Conservation (phyloP, 2,329 filamentous ascomycete genomes). For the Xylariaceae sp. region DNA sequence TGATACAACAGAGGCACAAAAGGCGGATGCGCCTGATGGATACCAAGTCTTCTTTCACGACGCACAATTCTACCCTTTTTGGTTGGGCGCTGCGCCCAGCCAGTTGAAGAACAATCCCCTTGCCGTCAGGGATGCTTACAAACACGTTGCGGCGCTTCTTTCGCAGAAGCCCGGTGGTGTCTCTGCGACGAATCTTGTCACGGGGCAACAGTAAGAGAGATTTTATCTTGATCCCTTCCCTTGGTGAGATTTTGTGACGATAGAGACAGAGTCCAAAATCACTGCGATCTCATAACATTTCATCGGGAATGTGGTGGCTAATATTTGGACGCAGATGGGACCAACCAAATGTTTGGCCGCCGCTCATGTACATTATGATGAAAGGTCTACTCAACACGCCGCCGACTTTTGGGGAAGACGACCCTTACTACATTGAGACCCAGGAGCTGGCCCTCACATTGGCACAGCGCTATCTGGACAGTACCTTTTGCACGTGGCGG, state of each 20-base stretch:
- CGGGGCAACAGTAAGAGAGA: slow-evolving; percentile 41
- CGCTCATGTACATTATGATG: slow-evolving; percentile 60
- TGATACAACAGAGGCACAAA: slow-evolving; percentile 40
- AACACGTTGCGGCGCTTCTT: slow-evolving; percentile 49
- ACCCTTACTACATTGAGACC: slow-evolving; percentile 48
- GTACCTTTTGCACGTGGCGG: slow-evolving; percentile 64
- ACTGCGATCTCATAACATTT: no score
- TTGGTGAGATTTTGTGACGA: no score
- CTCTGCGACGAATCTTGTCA: slow-evolving; percentile 54
- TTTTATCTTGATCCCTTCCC: background rate
- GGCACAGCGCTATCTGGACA: slow-evolving; percentile 61
- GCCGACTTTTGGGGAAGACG: slow-evolving; percentile 47
- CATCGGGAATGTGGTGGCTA: background rate
- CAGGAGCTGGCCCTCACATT: slow-evolving; percentile 52
- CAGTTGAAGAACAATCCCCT: slow-evolving; percentile 53
- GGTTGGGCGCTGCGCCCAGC: slow-evolving; percentile 57
- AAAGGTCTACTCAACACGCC: slow-evolving; percentile 55
- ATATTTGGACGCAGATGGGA: slow-evolving; percentile 46
- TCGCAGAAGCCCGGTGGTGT: slow-evolving; percentile 50
- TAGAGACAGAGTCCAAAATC: no score
- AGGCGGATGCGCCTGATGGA: slow-evolving; percentile 44
- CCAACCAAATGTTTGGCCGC: slow-evolving; percentile 65
- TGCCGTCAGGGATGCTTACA: slow-evolving; percentile 50
- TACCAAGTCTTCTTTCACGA: slow-evolving; percentile 53
- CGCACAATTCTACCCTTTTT: slow-evolving; percentile 63